A percentile compares a stretch with the other conserved stretches of the same genome.
These are phyloP conservation scores for Mycena capillaripes DNA, from an alignment of 768 basidiomycete genomes.

Conservation along the genomic window DNA sequence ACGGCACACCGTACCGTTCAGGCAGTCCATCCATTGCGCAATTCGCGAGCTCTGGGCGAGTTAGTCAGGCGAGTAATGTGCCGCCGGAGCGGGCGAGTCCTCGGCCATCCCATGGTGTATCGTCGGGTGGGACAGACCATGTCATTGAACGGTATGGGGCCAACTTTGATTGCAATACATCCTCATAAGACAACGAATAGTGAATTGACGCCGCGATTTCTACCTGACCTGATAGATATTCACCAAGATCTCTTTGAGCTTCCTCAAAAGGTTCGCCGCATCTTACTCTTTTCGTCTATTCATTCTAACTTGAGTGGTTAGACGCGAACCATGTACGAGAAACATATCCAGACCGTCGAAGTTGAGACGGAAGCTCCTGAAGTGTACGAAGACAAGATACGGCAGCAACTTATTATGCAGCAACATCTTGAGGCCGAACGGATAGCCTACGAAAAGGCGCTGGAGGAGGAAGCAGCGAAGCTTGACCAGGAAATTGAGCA, in stretches of 20 bases:
- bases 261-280: slow-evolving; percentile 77
- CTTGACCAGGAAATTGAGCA: slow-evolving; percentile 90
- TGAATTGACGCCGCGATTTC: slow-evolving; percentile 71
- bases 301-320: slow-evolving; percentile 67
- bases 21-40: slow-evolving; percentile 21
- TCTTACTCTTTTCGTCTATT: not conserved
- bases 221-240: slow-evolving; percentile 88
- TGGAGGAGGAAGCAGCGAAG: slow-evolving; percentile 87
- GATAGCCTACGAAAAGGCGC: slow-evolving; percentile 77
- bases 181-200: slow-evolving; percentile 50
- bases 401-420: slow-evolving; percentile 76
- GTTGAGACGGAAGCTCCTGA: slow-evolving; percentile 67
- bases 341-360: slow-evolving; percentile 85
- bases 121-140: slow-evolving; percentile 66
- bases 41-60: slow-evolving; percentile 69
- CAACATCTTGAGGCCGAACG: slow-evolving; percentile 81
- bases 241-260: slow-evolving; percentile 93
- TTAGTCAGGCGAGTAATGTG: slow-evolving; percentile 79
- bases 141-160: slow-evolving; percentile 74
- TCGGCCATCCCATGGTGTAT: slow-evolving; percentile 26
- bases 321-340: slow-evolving; percentile 81
- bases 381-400: slow-evolving; percentile 79
- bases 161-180: not conserved
- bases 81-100: slow-evolving; percentile 59
- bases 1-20: slow-evolving; percentile 79